Evolutionary conservation across 2,329 filamentous ascomycete species (phyloP).

Genomic region (Cytospora paraplurivora): DNA sequence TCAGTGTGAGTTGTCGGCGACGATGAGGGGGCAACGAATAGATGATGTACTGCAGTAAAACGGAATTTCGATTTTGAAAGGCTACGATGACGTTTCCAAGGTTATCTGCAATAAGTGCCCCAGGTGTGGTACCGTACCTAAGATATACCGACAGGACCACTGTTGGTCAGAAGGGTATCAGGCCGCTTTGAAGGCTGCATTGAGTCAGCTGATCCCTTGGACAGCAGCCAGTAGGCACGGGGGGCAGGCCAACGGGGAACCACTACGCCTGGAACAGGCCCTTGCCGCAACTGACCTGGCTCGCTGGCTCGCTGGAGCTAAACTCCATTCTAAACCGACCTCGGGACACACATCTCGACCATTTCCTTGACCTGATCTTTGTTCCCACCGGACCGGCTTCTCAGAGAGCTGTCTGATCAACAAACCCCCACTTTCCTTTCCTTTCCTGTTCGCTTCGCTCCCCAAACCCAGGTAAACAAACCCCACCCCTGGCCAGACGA

Average conservation of each 20-base stretch:
- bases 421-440: neutral
- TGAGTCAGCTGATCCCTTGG: slow-evolving; percentile 12
- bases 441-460: neutral
- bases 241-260: neutral
- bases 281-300: neutral
- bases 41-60: slow-evolving; percentile 5
- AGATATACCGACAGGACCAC: neutral
- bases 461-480: neutral
- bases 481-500: neutral
- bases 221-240: neutral
- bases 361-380: neutral
- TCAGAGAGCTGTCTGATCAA: neutral
- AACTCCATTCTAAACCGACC: neutral
- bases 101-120: slow-evolving; percentile 1
- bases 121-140: neutral
- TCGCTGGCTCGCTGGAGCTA: neutral
- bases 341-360: neutral
- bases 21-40: slow-evolving; percentile 7
- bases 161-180: neutral
- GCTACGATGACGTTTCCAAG: neutral
- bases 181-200: neutral
- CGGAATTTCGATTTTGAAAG: neutral
- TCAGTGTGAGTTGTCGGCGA: slow-evolving; percentile 9
- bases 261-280: neutral
- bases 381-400: neutral